phyloP scores from a whole-genome alignment of 2,329 filamentous ascomycete species.

The Ceratocystis smalleyi region DNA sequence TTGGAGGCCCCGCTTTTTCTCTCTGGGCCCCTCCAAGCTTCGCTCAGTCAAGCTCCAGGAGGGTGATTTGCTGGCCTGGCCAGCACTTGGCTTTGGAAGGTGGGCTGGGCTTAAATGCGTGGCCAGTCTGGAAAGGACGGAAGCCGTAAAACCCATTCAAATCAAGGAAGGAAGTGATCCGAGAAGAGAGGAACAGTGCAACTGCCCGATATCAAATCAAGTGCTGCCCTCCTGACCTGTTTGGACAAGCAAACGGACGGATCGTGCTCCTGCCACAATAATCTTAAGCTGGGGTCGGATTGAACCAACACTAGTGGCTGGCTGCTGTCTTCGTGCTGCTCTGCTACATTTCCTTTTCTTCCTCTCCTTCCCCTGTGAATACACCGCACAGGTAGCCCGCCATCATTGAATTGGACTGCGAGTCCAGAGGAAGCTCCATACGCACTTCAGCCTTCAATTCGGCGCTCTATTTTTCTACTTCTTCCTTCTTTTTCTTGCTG shows the following conservation, averaged over 20 bases:
- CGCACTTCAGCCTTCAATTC: background rate
- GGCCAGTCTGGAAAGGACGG: too few species aligned
- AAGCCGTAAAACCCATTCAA: too few species aligned
- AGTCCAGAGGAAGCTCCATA: background rate
- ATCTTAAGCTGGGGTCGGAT: too few species aligned
- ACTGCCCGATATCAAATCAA: background rate
- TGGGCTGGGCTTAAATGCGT: too few species aligned
- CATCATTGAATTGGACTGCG: background rate
- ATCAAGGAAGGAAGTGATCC: too few species aligned
- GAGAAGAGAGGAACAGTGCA: background rate
- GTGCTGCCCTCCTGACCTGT: background rate
- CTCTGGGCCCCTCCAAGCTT: background rate
- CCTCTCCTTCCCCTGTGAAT: background rate
- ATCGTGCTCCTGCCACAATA: slow-evolving; percentile 3
- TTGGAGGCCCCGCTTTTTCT: background rate
- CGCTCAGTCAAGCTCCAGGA: background rate
- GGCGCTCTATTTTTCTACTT: background rate
- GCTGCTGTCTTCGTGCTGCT: background rate
- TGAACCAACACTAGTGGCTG: background rate
- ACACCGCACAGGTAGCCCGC: background rate
- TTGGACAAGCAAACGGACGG: background rate
- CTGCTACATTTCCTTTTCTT: background rate
- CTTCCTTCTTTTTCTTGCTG: background rate
- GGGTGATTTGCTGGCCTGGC: background rate
- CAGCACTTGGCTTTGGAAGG: too few species aligned